These are phyloP conservation scores for Berkeleyomyces rouxiae DNA, from an alignment of 2,329 filamentous ascomycete genomes.

Conservation along the genomic window DNA sequence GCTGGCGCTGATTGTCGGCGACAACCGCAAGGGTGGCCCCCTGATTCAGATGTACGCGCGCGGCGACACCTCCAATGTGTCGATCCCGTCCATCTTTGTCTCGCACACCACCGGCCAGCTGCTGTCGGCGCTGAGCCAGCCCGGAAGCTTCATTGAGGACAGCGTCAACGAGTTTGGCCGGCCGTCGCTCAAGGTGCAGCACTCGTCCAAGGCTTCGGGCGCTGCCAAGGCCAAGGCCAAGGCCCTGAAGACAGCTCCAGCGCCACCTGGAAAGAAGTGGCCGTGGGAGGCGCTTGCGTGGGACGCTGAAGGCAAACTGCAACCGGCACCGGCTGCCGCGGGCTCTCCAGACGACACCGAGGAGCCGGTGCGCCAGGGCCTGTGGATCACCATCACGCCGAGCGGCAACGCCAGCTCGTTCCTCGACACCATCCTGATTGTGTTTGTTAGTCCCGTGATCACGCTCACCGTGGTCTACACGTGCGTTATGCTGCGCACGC, in stretches of 20 bases:
- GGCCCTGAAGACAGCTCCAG: slow-evolving; percentile 13
- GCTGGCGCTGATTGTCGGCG: slow-evolving; percentile 80
- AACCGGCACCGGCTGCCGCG: background rate
- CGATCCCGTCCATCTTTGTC: slow-evolving; percentile 88
- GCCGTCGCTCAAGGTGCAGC: slow-evolving; percentile 35
- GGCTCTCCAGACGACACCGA: background rate
- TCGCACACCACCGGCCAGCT: slow-evolving; percentile 88
- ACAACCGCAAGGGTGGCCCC: slow-evolving; percentile 75
- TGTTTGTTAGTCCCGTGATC: slow-evolving; percentile 87
- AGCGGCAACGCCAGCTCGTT: slow-evolving; percentile 74
- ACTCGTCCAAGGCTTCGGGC: slow-evolving; percentile 23
- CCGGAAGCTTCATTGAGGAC: slow-evolving; percentile 45
- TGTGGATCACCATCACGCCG: slow-evolving; percentile 94
- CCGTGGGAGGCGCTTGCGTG: slow-evolving; percentile 28
- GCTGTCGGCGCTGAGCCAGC: slow-evolving; percentile 70
- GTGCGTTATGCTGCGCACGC: slow-evolving; percentile 68
- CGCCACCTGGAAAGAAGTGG: slow-evolving; percentile 23
- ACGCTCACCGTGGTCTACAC: slow-evolving; percentile 88
- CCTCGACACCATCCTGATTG: slow-evolving; percentile 86
- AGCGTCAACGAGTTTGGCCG: slow-evolving; percentile 44
- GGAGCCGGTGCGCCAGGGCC: slow-evolving; percentile 45
- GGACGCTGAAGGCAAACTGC: slow-evolving; percentile 14
- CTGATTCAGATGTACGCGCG: slow-evolving; percentile 97
- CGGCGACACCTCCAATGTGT: slow-evolving; percentile 86
- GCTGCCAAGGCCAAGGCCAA: slow-evolving; percentile 17